Evolutionary conservation across 257 asterid genomes (phyloP).

Genomic region (Capsicum baccatum): DNA sequence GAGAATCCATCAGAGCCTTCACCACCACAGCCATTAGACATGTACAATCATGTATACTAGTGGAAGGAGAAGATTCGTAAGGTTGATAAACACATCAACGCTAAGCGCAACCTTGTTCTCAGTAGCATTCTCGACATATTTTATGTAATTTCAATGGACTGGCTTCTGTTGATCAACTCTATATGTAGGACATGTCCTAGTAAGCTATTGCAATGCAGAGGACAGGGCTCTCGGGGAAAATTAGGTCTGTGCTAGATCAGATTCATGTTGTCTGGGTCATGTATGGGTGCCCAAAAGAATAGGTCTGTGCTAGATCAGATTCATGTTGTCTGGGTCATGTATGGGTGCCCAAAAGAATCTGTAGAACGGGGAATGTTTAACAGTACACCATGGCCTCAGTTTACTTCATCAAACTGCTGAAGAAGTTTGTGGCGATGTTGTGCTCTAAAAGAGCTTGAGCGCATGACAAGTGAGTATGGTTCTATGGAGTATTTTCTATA

Average conservation of each 20-base stretch:
- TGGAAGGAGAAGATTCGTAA: constrained; percentile 62
- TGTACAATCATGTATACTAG: constrained; percentile 96
- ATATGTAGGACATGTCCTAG: no score
- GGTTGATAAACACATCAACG: not conserved
- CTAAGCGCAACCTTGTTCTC: not conserved
- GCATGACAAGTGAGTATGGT: no score
- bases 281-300: not conserved
- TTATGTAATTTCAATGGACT: not conserved
- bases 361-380: not conserved
- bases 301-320: not conserved
- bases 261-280: constrained; percentile 6
- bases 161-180: not conserved
- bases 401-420: not conserved
- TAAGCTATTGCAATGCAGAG: no score
- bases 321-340: constrained; percentile 9
- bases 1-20: constrained; percentile 52
- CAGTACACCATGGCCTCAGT: not conserved
- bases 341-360: not conserved
- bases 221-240: not conserved
- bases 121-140: not conserved
- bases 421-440: not conserved
- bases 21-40: constrained; percentile 61
- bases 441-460: not conserved
- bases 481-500: no score
- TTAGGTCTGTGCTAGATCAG: not conserved